Conservation (phyloP, 805 yeast species). For the Kodamaea lidongshanica region DNA sequence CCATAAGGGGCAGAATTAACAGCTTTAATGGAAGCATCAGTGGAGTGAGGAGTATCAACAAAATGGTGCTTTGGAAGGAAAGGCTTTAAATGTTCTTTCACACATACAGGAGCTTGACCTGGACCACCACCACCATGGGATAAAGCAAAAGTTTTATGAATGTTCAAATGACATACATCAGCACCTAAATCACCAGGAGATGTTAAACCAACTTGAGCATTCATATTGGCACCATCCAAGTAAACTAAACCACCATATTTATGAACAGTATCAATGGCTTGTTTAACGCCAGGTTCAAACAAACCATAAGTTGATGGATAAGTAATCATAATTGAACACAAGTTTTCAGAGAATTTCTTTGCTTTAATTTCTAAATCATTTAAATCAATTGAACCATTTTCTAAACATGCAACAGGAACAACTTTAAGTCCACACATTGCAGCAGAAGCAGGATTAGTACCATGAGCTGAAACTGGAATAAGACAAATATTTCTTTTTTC, state of each 20-base stretch:
- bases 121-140: constrained; percentile 99
- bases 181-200: constrained; percentile 98
- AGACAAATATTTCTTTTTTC: constrained; percentile 75
- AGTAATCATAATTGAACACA: constrained; percentile 94
- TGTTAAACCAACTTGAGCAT: constrained; percentile 96
- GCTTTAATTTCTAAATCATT: constrained; percentile 71
- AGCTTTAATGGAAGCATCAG: constrained; percentile 54
- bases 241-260: constrained; percentile 89
- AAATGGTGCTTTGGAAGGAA: constrained; percentile 78
- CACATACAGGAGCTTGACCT: constrained; percentile 98
- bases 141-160: constrained; percentile 95
- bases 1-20: constrained; percentile 95
- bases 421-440: constrained; percentile 96
- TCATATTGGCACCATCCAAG: constrained; percentile 98
- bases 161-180: constrained; percentile 93
- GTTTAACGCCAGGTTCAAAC: constrained; percentile 84
- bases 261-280: constrained; percentile 84
- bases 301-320: constrained; percentile 97
- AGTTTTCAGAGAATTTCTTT: constrained; percentile 53
- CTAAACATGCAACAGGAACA: constrained; percentile 80
- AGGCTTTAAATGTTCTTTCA: constrained; percentile 68
- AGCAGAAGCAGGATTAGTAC: constrained; percentile 98
- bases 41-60: constrained; percentile 44
- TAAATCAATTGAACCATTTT: constrained; percentile 82
- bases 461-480: constrained; percentile 97